Conservation (phyloP, 768 basidiomycete species). For the Royoungia palumana region DNA sequence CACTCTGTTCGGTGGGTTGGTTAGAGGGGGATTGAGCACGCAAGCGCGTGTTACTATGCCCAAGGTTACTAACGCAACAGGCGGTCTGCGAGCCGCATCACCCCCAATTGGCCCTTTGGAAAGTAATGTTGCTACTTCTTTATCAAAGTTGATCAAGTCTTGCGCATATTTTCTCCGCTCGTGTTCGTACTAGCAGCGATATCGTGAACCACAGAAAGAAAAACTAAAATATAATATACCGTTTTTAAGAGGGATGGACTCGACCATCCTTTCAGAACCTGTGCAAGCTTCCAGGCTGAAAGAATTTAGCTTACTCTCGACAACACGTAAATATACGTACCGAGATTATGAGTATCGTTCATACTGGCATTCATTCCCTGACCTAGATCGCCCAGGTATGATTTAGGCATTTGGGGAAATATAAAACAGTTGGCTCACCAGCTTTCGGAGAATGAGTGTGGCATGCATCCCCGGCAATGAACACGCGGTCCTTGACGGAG, state of each 20-base stretch:
- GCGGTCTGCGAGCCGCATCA: constrained; percentile 34
- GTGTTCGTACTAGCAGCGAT: constrained; percentile 52
- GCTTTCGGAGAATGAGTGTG: constrained; percentile 68
- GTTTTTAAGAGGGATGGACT: constrained; percentile 37
- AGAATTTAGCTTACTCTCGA: constrained; percentile 45
- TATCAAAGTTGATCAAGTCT: constrained; percentile 72
- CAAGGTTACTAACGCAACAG: constrained; percentile 28
- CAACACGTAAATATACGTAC: constrained; percentile 26
- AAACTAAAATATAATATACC: constrained; percentile 22
- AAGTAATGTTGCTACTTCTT: constrained; percentile 60
- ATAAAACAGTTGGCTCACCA: constrained; percentile 34
- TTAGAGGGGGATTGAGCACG: neutral
- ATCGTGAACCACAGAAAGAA: neutral
- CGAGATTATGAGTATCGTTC: constrained; percentile 71
- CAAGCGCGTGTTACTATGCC: neutral
- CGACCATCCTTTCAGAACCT: constrained; percentile 44
- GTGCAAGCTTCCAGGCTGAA: constrained; percentile 46
- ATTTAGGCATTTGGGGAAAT: neutral
- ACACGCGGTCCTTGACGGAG: constrained; percentile 59
- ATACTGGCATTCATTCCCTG: constrained; percentile 80
- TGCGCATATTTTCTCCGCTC: constrained; percentile 68
- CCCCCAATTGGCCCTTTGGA: constrained; percentile 56
- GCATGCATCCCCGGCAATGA: constrained; percentile 76
- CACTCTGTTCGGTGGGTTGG: constrained; percentile 21
- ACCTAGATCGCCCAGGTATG: constrained; percentile 34